Base-by-base conservation (phyloP, 208 protist species). In the Acanthamoeba castellanii region DNA sequence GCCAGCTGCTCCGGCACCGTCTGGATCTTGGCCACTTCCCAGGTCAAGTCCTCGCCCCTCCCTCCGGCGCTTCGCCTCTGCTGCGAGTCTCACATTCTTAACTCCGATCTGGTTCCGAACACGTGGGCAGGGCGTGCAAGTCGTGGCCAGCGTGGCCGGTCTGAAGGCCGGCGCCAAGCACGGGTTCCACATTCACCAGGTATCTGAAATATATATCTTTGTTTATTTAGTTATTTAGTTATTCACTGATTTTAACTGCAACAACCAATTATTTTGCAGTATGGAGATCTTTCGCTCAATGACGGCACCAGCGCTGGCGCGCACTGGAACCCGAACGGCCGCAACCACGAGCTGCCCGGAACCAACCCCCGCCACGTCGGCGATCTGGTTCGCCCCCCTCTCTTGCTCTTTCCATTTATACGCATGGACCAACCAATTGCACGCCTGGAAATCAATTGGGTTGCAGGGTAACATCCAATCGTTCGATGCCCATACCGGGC, bases 101-200 rank as follows among this genome's bases (percentile, higher is more conserved):
- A 42, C 37, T 42, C 37, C 37, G 37, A 42, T 42, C 37, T 3
- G 37, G 3, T 42, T n/a, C n/a, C n/a, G n/a, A n/a, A n/a, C n/a
- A n/a, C n/a, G n/a, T n/a, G n/a, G n/a, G 50, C 8, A 78, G 70
- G 70, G 70, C 0, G n/a, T 50, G 20, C n/a, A 78, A 34, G 70
- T 78, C 7, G 37, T 78, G n/a, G 70, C 70, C 16, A 34, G 70
- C n/a, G 70, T 78, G 13, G 37, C n/a, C 37, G 70, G 70, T 13
- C 70, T 78, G 30, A 47, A 16, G 70, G 13, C 20, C 37, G 32
- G 32, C n/a, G 47, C 70, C 70, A 47, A 47, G n/a, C 70, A 78
- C 27, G 70, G 70, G 37, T 78, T 78, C 70, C 70, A 78, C 70
- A 78, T 78, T 47, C 70, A 78, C 32, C 70, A 78, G 70, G 70